Evolutionary conservation across 352 stramenopile species (phyloP), one percentile per base, ranked within the genome.

Genomic region (Poterioochromonas sp.): DNA sequence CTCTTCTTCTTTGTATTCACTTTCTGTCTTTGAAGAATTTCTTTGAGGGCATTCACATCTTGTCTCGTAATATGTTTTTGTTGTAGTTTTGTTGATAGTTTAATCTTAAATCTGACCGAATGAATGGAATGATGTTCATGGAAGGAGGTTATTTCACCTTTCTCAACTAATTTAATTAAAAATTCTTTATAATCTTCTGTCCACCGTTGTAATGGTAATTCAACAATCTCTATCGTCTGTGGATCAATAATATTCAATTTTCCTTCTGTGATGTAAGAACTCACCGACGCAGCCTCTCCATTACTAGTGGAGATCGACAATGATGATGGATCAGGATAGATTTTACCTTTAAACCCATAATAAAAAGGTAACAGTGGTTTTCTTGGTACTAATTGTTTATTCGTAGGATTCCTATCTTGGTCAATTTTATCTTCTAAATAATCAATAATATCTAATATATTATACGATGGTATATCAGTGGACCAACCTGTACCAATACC

Each of bases 401-500:
- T 15, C n/a, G n/a, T n/a, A n/a, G n/a, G n/a, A n/a, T n/a, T n/a
- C n/a, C n/a, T n/a, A n/a, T n/a, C n/a, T n/a, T n/a, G n/a, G n/a
- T n/a, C n/a, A 71, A 93, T 87, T 80, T 87, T 87, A 54, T 83
- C 84, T 44, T 95, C 80, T 37, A 99, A 80, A 64, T 97, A 97
- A 62, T 94, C 85, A 80, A 99, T 97, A 60, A 99, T 88, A 43
- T 97, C 85, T n/a, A 96, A 85, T 2, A 95, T 94, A 82, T 97
- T 87, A 81, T 98, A 95, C 79, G 93, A 97, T 39, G 94, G 94
- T 69, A 98, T 91, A 11, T 84, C 93, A 15, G 92, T 97, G 32
- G 88, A 96, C 93, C 95, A 99, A 29, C 95, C 95, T 0, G 95
- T 99, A 78, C 96, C 96, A 77, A 99, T 99, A 73, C 96, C 96